Conservation (phyloP, 768 basidiomycete species). For the Leccinum rimulosum region DNA sequence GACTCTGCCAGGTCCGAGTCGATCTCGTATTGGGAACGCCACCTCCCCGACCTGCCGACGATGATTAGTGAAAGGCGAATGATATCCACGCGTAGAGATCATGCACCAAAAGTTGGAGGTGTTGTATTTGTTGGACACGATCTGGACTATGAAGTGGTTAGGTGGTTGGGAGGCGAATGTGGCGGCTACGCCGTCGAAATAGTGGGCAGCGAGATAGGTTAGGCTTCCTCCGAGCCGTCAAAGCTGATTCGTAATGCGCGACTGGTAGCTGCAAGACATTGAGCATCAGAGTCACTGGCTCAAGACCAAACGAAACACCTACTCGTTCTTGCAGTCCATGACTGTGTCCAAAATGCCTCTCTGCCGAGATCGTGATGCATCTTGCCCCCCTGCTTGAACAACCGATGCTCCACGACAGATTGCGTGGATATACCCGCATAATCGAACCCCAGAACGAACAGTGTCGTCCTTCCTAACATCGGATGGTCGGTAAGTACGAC, state of each 20-base stretch:
- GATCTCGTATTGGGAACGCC: conserved; percentile 85
- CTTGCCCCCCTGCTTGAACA: conserved; percentile 79
- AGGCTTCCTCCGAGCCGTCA: conserved; percentile 83
- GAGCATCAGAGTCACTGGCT: not conserved
- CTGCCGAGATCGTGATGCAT: conserved; percentile 94
- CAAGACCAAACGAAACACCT: conserved; percentile 30
- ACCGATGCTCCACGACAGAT: conserved; percentile 91
- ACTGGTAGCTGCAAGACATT: conserved; percentile 67
- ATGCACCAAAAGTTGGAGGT: conserved; percentile 85
- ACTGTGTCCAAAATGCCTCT: conserved; percentile 84
- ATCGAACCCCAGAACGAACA: conserved; percentile 94
- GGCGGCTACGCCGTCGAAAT: too few species aligned
- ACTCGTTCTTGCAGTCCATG: conserved; percentile 98
- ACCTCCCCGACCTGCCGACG: conserved; percentile 79
- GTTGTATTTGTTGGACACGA: conserved; percentile 77
- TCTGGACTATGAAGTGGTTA: too few species aligned
- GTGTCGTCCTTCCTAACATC: conserved; percentile 88
- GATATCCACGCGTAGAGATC: not conserved
- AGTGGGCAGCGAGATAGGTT: conserved; percentile 78
- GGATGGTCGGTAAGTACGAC: conserved; percentile 48
- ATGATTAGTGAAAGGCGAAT: not conserved
- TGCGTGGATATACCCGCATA: conserved; percentile 99
- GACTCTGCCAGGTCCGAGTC: conserved; percentile 57
- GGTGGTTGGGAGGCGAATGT: too few species aligned
- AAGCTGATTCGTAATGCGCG: conserved; percentile 87